phyloP scores from a whole-genome alignment of 768 basidiomycete species.

The Holtermannia corniformis region DNA sequence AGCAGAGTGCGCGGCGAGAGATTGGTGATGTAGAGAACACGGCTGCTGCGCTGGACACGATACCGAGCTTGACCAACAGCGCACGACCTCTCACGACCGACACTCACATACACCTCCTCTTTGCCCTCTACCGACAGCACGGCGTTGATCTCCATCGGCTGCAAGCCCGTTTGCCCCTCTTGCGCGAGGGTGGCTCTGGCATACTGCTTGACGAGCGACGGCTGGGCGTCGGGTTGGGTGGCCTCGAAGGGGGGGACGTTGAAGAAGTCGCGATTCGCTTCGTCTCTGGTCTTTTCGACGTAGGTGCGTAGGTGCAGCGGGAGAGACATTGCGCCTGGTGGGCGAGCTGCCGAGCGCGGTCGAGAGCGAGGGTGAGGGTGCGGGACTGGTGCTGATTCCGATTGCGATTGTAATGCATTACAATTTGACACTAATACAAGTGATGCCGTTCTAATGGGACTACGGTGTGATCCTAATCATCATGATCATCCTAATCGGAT shows the following conservation, averaged over 20 bases:
- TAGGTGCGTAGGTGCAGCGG: slow-evolving; percentile 67
- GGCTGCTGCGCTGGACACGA: too few species aligned
- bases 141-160: slow-evolving; percentile 73
- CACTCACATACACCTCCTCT: slow-evolving; percentile 85
- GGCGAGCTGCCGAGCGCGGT: too few species aligned
- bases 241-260: slow-evolving; percentile 54
- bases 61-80: neutral
- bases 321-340: slow-evolving; percentile 33
- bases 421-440: too few species aligned
- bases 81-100: neutral
- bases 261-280: slow-evolving; percentile 75
- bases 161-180: slow-evolving; percentile 23
- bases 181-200: slow-evolving; percentile 1
- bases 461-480: too few species aligned
- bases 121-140: slow-evolving; percentile 74
- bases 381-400: too few species aligned
- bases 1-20: too few species aligned
- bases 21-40: too few species aligned
- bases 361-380: too few species aligned
- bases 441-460: too few species aligned
- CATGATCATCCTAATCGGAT: too few species aligned
- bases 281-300: slow-evolving; percentile 85
- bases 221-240: slow-evolving; percentile 16
- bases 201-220: slow-evolving; percentile 23
- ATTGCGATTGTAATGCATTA: too few species aligned